Base-by-base conservation (phyloP, 108 stramenopile genomes). In the Fistulifera pelliculosa region DNA sequence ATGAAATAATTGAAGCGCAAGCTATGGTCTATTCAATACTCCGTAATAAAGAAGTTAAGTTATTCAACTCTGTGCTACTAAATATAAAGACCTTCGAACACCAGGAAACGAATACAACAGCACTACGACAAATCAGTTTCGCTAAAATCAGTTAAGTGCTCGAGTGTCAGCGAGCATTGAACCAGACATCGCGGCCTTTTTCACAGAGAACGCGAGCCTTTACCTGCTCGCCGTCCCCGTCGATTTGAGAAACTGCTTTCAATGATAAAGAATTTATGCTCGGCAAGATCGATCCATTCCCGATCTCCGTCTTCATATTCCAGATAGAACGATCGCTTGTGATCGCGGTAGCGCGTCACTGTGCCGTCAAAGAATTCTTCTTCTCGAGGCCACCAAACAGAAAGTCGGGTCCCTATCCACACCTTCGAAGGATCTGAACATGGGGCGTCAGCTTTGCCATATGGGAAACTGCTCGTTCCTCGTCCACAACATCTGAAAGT, bases 291-390 rank as follows among this genome's bases (percentile, higher is more conserved):
- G 17, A 79, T 62, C 47, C 66, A 65, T 52, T 87, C 86, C 18
- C 31, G 47, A 42, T 83, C 79, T 11, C 81, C 81, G 58, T 87
- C 81, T 41, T 87, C 86, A 54, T 87, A 87, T 23, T 47, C 42
- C 14, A 71, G 1, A 44, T 31, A 42, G 25, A 63, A 73, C 24
- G 50, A 38, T 15, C 39, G 40, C 8, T 39, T 41, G 27, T 17
- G 38, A 17, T 41, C 39, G 5, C 27, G 18, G 16, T 16, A n/a
- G n/a, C n/a, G 16, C 12, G 52, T 31, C 38, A 57, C 23, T 38
- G 18, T 23, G 14, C 18, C 19, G 2, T 27, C 0, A 22, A 23
- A 40, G 18, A 40, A 24, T 4, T 2, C 13, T 31, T 17, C n/a
- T 27, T 58, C 23, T 23, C 12, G n/a, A 7, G 15, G 43, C 35